Evolutionary conservation across 1,284 basidiomycete species (phyloP).

Genomic region (Mycosarcoma mackinlayi): DNA sequence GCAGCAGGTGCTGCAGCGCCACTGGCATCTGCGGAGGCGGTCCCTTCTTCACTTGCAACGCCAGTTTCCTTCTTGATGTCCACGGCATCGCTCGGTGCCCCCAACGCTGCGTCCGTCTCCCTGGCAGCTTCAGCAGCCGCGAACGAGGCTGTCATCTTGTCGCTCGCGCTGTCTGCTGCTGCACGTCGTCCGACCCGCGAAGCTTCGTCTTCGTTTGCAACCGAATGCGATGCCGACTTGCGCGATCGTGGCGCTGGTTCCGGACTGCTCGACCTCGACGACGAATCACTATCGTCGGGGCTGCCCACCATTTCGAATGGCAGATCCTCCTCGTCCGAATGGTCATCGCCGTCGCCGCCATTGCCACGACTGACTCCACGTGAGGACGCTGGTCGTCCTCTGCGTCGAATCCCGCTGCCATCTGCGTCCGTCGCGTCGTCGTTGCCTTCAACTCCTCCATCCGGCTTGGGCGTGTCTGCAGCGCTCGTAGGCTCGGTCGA

Average conservation of each 20-base stretch:
- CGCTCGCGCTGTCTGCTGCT: slow-evolving; percentile 33
- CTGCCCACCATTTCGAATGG: slow-evolving; percentile 63
- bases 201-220: slow-evolving; percentile 76
- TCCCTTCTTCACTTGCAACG: slow-evolving; percentile 6
- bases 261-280: slow-evolving; percentile 43
- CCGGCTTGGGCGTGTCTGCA: slow-evolving; percentile 48
- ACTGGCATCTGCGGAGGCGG: slow-evolving; percentile 9
- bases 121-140: slow-evolving; percentile 25
- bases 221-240: slow-evolving; percentile 32
- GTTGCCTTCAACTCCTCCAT: slow-evolving; percentile 12
- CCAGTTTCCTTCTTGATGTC: slow-evolving; percentile 16
- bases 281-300: slow-evolving; percentile 55
- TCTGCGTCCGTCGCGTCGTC: slow-evolving; percentile 15
- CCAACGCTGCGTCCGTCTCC: slow-evolving; percentile 14
- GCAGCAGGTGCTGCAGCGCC: slow-evolving; percentile 21
- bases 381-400: slow-evolving; percentile 26
- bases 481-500: slow-evolving; percentile 47
- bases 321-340: slow-evolving; percentile 51
- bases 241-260: slow-evolving; percentile 39
- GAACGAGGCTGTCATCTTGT: slow-evolving; percentile 26
- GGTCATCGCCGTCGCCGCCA: slow-evolving; percentile 26
- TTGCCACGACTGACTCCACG: slow-evolving; percentile 16
- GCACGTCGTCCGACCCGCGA: slow-evolving; percentile 49
- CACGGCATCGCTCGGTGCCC: neutral
- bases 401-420: slow-evolving; percentile 18